Base-by-base conservation (phyloP, 495 filamentous ascomycete species). In the Penicillium daleae region DNA sequence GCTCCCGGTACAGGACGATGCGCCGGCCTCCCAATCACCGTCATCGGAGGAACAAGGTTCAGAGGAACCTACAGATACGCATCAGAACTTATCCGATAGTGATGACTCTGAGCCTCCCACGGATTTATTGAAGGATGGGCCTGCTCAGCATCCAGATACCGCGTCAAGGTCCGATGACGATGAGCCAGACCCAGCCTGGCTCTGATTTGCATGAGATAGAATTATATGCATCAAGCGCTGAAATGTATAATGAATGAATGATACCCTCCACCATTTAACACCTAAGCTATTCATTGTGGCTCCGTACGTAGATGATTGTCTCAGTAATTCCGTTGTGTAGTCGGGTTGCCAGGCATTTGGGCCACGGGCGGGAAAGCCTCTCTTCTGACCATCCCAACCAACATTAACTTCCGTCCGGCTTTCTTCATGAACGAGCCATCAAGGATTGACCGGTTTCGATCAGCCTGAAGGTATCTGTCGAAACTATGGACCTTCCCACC, bases 161-260 rank as follows among this genome's bases (percentile, higher is more conserved):
- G 55, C 59, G 7, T 69, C 65, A 3, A 74, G 68, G 40, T 80
- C 76, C 17, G 80, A 79, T 13, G 78, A 82, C 29, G 79, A 83
- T 63, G 80, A 82, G 15, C 81, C 81, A 8, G 80, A 82, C 69
- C 81, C 79, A 33, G 76, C 80, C 21, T 80, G 80, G 73, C 66
- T 83, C 17, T 52, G 73, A 78, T 54, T 64, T 26, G 12, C 10
- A 40, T 39, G 21, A 56, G 19, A 42, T 39, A 40, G 54, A 22
- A 32, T 5, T 39, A 27, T 51, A 54, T 29, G 10, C 44, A 60
- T 44, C n/a, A 19, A 51, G 44, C 22, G 4, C 26, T 27, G 22
- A 22, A 54, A 15, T 17, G n/a, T 29, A 50, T n/a, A 6, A 50
- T 50, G 24, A 50, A 50, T 17, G 10, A n/a, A 48, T 15, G 21